Conservation (phyloP, 495 filamentous ascomycete genomes). For the Penicillium mononematosum region DNA sequence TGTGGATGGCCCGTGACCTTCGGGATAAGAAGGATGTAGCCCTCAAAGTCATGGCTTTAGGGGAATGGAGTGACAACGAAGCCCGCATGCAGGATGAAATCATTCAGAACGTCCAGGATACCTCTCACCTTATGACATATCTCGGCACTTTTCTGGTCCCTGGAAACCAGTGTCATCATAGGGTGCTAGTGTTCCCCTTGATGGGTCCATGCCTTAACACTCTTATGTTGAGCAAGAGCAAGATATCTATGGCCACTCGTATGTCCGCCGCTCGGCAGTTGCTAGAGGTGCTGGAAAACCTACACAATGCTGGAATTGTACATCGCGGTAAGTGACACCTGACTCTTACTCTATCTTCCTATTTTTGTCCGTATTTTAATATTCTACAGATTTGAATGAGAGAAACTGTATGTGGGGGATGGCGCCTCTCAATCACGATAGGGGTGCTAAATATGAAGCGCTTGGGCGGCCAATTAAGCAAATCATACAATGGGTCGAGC, state of each 20-base stretch:
- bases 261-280: constrained; percentile 35
- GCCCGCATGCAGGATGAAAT: constrained; percentile 29
- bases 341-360: no score
- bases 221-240: constrained; percentile 4
- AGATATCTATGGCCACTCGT: constrained; percentile 20
- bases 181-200: constrained; percentile 31
- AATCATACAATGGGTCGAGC: constrained; percentile 16
- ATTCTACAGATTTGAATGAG: constrained; percentile 20
- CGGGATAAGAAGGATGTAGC: constrained; percentile 30
- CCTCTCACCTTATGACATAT: constrained; percentile 28
- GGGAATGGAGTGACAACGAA: constrained; percentile 24
- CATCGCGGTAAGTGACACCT: constrained; percentile 18
- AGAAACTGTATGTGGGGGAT: constrained; percentile 29
- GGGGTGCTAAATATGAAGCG: constrained; percentile 23
- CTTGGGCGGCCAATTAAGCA: constrained; percentile 27
- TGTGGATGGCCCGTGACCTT: constrained; percentile 61
- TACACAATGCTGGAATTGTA: constrained; percentile 30
- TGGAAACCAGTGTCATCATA: constrained; percentile 18
- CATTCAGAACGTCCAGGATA: constrained; percentile 24
- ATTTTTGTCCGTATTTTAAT: not conserved
- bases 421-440: constrained; percentile 15
- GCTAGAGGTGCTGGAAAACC: constrained; percentile 25
- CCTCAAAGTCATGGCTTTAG: constrained; percentile 27
- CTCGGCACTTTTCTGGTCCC: constrained; percentile 20
- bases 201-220: constrained; percentile 28